Evolutionary conservation across 805 yeast species (phyloP), one percentile per base, ranked within the genome.

Genomic region (Cyberlindnera xishuangbannaensis): DNA sequence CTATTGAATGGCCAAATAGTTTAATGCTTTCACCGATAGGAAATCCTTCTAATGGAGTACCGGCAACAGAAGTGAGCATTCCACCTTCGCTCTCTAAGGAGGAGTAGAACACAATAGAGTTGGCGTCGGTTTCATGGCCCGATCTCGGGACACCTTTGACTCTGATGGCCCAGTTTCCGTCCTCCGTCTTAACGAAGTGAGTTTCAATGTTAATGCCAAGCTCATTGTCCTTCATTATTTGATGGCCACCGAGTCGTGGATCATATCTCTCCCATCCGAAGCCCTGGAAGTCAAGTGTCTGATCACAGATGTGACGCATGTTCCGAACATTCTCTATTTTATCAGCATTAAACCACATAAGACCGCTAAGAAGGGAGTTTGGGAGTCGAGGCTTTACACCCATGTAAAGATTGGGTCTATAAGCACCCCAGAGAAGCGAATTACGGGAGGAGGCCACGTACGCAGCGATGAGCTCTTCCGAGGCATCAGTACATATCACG

Each of bases 251-350:
- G 11, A 59, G 31, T 43, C 97, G 69, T 5, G 96, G 87, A 53
- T 92, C 97, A 55, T 82, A 92, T 23, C 67, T 62, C n/a, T 73
- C 67, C 96, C 97, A 92, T 17, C 88, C 85, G 45, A 83, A 90
- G 34, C 73, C 76, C 16, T 67, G 67, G 61, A 87, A 66, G 31
- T 76, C 71, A 48, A 87, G 90, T 23, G 64, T 63, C 45, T 78
- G 87, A 33, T 80, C 85, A 49, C 87, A 83, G 34, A 71, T 67
- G 56, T 87, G 95, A 46, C 95, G 74, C 16, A 81, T 56, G 15
- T 65, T 60, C 5, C 65, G 59, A 10, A 84, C 47, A 2, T 81
- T 81, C 5, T 61, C 57, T 39, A 71, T 65, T 18, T 64, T 59
- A 40, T 83, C 80, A 5, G 73, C 69, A 50, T 78, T 78, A 61